Conservation (phyloP, 192 early-diverging fungal species). For the Podila minutissima region DNA sequence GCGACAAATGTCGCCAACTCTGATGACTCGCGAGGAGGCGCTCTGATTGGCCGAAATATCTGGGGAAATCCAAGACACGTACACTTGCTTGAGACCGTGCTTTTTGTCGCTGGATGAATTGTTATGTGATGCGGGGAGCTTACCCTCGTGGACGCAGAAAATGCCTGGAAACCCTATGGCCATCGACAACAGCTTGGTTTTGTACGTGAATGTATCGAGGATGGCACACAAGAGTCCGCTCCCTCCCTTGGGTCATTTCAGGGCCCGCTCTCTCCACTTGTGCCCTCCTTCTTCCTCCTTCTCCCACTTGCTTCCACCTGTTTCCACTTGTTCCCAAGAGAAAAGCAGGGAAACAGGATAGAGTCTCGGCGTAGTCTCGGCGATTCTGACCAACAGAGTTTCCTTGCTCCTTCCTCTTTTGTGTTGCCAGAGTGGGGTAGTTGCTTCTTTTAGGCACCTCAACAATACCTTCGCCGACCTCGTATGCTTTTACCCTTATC, state of each 20-base stretch:
- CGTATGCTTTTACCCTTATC: not conserved
- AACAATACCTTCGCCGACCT: not conserved
- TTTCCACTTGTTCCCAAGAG: too few species aligned
- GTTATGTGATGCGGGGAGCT: not conserved
- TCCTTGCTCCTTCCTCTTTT: not conserved
- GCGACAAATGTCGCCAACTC: not conserved
- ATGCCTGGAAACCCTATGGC: too few species aligned
- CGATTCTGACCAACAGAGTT: not conserved
- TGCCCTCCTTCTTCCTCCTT: too few species aligned
- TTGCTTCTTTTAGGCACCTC: conserved; percentile 1
- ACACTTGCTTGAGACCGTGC: not conserved
- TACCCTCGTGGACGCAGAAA: too few species aligned
- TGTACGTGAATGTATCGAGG: too few species aligned
- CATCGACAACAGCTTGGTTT: too few species aligned
- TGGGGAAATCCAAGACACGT: not conserved
- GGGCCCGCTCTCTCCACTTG: too few species aligned
- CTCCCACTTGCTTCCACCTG: too few species aligned
- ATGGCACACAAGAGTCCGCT: too few species aligned
- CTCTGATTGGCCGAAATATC: conserved; percentile 4
- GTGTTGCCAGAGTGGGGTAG: not conserved
- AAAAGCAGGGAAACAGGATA: not conserved
- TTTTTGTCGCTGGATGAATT: not conserved
- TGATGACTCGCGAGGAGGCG: not conserved
- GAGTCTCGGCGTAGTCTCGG: not conserved
- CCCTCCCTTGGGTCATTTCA: too few species aligned